Conservation (phyloP, 2,329 filamentous ascomycete genomes). For the Sporothrix brunneoviolacea region DNA sequence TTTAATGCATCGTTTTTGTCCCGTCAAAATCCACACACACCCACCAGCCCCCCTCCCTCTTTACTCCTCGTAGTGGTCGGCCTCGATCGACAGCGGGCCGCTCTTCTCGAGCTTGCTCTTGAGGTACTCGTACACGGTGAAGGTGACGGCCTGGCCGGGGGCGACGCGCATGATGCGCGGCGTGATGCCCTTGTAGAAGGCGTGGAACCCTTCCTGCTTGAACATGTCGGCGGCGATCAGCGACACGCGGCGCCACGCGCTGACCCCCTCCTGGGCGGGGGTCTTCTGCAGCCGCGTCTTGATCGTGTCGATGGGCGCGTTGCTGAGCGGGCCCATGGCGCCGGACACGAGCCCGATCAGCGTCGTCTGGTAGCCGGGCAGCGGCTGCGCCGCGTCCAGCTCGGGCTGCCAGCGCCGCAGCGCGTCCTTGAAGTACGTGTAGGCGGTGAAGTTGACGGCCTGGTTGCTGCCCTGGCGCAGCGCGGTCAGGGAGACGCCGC, state of each 20-base stretch:
- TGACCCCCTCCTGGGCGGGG: conserved; percentile 72
- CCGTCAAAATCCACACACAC: too few species aligned
- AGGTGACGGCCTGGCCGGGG: conserved; percentile 78
- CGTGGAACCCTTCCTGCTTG: conserved; percentile 86
- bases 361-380: conserved; percentile 87
- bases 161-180: conserved; percentile 96
- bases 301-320: conserved; percentile 97
- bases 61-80: conserved; percentile 62
- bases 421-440: conserved; percentile 81
- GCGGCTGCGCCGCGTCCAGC: conserved; percentile 48
- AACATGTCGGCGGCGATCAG: conserved; percentile 79
- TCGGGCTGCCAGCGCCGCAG: conserved; percentile 68
- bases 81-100: conserved; percentile 50
- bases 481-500: conserved; percentile 88
- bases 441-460: conserved; percentile 97
- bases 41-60: too few species aligned
- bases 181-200: conserved; percentile 99
- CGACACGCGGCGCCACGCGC: conserved; percentile 70
- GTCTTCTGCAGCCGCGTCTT: conserved; percentile 94
- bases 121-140: conserved; percentile 71
- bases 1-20: not conserved
- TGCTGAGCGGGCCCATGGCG: conserved; percentile 91
- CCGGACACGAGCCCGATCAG: conserved; percentile 84
- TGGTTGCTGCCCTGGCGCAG: conserved; percentile 94
- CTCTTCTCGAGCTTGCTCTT: conserved; percentile 66